phyloP scores from a whole-genome alignment of 176 grass and related monocot species.

The Zoysia pacifica region DNA sequence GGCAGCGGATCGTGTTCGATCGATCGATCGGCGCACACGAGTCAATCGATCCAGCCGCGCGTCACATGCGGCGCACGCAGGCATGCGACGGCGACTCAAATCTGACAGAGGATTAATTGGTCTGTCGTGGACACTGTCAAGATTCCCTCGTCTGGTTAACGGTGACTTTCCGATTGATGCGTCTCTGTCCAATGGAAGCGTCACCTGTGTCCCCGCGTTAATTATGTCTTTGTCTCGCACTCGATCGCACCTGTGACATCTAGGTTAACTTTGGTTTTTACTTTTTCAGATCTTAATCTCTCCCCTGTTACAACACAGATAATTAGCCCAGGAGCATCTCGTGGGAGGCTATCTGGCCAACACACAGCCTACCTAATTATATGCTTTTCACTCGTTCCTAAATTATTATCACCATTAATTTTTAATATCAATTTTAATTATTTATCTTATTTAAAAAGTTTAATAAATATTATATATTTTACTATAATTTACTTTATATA shows the following conservation, averaged over 20 bases:
- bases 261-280: not conserved
- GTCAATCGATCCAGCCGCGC: constrained; percentile 18
- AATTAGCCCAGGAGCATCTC: constrained; percentile 45
- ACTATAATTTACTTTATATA: too few relatives aligned
- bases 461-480: too few relatives aligned
- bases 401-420: too few relatives aligned
- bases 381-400: too few relatives aligned
- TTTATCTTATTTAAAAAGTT: too few relatives aligned
- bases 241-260: not conserved
- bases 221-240: constrained; percentile 19
- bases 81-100: constrained; percentile 2
- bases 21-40: not conserved
- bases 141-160: constrained; percentile 54
- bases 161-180: constrained; percentile 49
- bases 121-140: constrained; percentile 43
- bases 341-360: constrained; percentile 43
- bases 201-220: constrained; percentile 31
- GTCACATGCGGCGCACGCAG: constrained; percentile 50
- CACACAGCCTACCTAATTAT: constrained; percentile 43
- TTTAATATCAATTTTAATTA: too few relatives aligned
- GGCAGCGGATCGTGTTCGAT: too few relatives aligned
- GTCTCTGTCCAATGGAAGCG: constrained; percentile 51
- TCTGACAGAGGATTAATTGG: constrained; percentile 66
- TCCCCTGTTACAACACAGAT: not conserved
- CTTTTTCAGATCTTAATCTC: not conserved